Evolutionary conservation across 169 alveolate genomes (phyloP), one percentile per base, ranked within the genome.

Genomic region (Eimeria maxima): DNA sequence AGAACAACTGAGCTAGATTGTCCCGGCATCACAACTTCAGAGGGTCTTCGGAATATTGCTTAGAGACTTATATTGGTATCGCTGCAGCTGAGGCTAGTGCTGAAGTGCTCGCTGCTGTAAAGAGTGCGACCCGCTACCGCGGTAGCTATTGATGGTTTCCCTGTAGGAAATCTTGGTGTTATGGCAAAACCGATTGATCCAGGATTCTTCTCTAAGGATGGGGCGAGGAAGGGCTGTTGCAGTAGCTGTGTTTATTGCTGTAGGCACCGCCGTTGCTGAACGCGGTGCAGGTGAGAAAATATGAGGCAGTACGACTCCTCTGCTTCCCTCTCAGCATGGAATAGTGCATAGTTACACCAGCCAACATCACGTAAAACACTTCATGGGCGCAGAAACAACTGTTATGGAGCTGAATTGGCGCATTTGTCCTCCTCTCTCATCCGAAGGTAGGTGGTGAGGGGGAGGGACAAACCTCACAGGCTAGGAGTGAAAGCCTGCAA

Each of bases 11-110:
- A 76, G 87, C 65, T 42, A 18, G 63, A 45, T 11, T 33, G 47
- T 63, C 60, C 22, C 24, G 65, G 33, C 65, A 47, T 47, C 42
- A 33, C 87, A 47, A 45, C 60, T 44, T 76, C 87, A 76, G 63
- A 63, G 22, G 20, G 38, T 10, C 87, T 22, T n/a, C 8, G 18
- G 7, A 44, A 42, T 65, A 76, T 76, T 42, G 38, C 87, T 44
- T 11, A 22, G 20, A 4, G 80, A 24, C 50, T 18, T 45, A 20
- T 44, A 20, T 44, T 76, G 65, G 65, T 42, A 63, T n/a, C 38
- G 87, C 87, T 38, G 38, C 24, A 76, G 87, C 42, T 45, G 60
- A 13, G 27, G 87, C 38, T 74, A 33, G 13, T 73, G 84, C 74
- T 38, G 84, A 42, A 16, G 55, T 57, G 57, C 60, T 74, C 84